A percentile compares a stretch with the other conserved stretches of the same genome.
phyloP scores from a whole-genome alignment of 306 rosid genomes.

The Quercus suber region DNA sequence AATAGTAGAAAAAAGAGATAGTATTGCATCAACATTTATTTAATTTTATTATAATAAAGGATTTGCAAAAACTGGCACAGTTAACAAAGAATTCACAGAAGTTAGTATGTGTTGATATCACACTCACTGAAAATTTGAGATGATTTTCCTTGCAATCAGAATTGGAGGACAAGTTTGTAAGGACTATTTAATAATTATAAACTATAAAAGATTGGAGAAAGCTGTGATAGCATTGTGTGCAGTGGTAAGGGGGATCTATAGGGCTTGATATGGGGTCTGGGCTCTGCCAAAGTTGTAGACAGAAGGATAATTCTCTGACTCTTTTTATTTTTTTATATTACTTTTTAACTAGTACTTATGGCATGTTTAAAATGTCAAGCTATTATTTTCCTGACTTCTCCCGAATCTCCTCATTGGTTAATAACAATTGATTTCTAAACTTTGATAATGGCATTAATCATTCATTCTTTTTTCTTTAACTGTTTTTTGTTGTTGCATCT shows the following conservation, averaged over 20 bases:
- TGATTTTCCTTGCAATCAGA: not conserved
- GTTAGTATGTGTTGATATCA: not conserved
- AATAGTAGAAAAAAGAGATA: not conserved
- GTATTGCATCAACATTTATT: not conserved
- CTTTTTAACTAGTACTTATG: not conserved
- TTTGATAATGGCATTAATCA: not conserved
- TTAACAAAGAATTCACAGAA: not conserved
- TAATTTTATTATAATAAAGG: not conserved
- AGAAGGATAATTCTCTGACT: not conserved
- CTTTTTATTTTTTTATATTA: not conserved
- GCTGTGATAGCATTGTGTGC: not conserved
- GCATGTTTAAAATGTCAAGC: not conserved
- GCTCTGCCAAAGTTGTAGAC: not conserved
- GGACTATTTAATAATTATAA: not conserved
- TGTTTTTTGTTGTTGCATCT: not conserved
- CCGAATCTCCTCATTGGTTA: not conserved
- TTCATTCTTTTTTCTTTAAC: not conserved
- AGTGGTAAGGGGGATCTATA: not conserved
- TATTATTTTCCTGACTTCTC: not conserved
- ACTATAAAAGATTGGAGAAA: not conserved
- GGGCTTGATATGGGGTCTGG: not conserved
- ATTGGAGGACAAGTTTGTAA: not conserved
- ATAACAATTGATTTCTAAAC: not conserved
- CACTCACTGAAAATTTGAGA: not conserved
- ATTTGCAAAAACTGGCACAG: not conserved